These are phyloP conservation scores for Petunia secreta DNA, from an alignment of 257 asterid species.

Conservation along the genomic window DNA sequence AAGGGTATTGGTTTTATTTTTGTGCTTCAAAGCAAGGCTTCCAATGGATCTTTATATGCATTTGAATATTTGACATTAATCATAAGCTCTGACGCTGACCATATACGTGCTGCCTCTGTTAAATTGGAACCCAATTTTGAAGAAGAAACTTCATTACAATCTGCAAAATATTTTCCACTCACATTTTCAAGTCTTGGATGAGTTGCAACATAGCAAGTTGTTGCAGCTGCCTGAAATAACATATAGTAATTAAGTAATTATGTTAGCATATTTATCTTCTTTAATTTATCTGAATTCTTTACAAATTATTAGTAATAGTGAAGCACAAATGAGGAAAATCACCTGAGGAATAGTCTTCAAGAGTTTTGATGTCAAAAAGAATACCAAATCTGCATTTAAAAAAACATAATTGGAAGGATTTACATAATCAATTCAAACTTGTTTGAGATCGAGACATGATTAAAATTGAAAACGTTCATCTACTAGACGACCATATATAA, in stretches of 20 bases:
- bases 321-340: not conserved
- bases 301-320: not conserved
- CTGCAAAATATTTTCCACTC: conserved; percentile 80
- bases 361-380: conserved; percentile 83
- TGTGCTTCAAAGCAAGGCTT: not conserved
- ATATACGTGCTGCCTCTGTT: conserved; percentile 65
- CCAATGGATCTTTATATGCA: conserved; percentile 28
- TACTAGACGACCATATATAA: not conserved
- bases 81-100: conserved; percentile 78
- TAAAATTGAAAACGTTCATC: not conserved
- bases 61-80: conserved; percentile 38
- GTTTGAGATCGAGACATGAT: not conserved
- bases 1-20: not conserved
- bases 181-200: conserved; percentile 57
- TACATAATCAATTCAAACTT: too few species aligned
- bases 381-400: conserved; percentile 65
- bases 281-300: not conserved
- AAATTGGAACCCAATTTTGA: conserved; percentile 71
- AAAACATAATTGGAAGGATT: too few species aligned
- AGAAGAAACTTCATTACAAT: conserved; percentile 79
- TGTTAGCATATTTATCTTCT: not conserved
- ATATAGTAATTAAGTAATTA: not conserved
- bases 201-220: conserved; percentile 91
- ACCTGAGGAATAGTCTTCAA: conserved; percentile 95
- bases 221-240: conserved; percentile 81